Evolutionary conservation across 139 green algal genomes (phyloP), one percentile per base, ranked within the genome.

Genomic region (Closterium sp.): DNA sequence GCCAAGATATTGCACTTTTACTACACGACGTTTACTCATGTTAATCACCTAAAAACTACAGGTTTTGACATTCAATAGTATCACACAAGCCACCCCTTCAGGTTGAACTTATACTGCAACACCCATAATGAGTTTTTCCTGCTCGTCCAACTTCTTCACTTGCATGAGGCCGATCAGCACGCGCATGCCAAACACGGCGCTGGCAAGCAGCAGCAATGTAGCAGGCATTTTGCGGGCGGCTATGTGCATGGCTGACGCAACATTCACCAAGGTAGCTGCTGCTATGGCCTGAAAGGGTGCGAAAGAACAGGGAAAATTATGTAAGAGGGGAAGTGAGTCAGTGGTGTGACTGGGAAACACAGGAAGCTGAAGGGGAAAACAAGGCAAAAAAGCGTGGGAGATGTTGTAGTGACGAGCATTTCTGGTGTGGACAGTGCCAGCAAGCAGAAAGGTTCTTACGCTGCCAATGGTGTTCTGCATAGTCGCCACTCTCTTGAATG

Each of bases 231-330:
- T 29, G 7, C 27, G 95, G 4, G 97, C 97, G 28, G 92, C 95
- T 86, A 97, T 94, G 0, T 90, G 94, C 31, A 99, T 96, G 89
- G 99, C 95, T 0, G 97, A 98, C 91, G 97, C 98, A 31, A 99
- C 92, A 93, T 99, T 99, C 31, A 98, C 94, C n/a, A 99, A 94
- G 62, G 95, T 97, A 22, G 96, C 97, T 11, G 98, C 96, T 11
- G 96, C 91, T 24, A 99, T 90, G 2, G 96, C 96, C 84, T 93
- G 38, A 7, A 50, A 50, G 38, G 38, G 38, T 50, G 38, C 7
- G 13, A 50, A 11, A 50, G n/a, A n/a, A n/a, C n/a, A n/a, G n/a
- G n/a, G n/a, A 50, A 9, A 50, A 50, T 50, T n/a, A 2, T 7
- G 2, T 38, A 38, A 38, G 32, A 3, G 32, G 32, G 32, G 32